Percentiles rank a stretch among this genome's conserved stretches.
Conservation (phyloP, 371 early-diverging fungal genomes). For the Mucor indicus region DNA sequence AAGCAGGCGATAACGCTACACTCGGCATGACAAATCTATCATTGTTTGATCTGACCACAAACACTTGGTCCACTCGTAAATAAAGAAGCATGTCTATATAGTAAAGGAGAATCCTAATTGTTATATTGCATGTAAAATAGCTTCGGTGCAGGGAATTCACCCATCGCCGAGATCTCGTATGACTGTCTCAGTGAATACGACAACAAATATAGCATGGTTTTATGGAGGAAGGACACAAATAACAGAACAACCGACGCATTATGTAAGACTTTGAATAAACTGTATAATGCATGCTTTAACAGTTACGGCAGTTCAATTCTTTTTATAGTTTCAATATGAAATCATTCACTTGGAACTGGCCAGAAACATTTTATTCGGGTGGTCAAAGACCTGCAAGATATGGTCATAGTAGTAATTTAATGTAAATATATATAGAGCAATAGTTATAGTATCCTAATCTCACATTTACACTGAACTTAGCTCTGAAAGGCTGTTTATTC, state of each 20-base stretch:
- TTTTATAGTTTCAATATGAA: constrained; percentile 14
- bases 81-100: no score
- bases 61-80: constrained; percentile 14
- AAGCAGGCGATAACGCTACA: constrained; percentile 11
- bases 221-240: constrained; percentile 15
- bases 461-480: no score
- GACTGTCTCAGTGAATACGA: constrained; percentile 14
- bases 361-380: constrained; percentile 16
- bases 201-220: constrained; percentile 11
- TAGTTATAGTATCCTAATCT: neutral
- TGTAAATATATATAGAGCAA: no score
- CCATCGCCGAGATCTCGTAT: constrained; percentile 14
- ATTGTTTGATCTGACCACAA: constrained; percentile 3
- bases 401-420: constrained; percentile 32
- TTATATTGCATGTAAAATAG: no score
- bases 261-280: constrained; percentile 3
- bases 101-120: no score
- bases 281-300: no score
- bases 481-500: constrained; percentile 26
- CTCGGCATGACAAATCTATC: constrained; percentile 6
- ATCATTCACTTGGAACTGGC: constrained; percentile 17
- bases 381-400: constrained; percentile 34
- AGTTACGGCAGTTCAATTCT: constrained; percentile 5
- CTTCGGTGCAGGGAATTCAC: constrained; percentile 1
- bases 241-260: neutral